These are phyloP conservation scores for Choricystis sp. DNA, from an alignment of 139 green algal species.

Conservation along the genomic window DNA sequence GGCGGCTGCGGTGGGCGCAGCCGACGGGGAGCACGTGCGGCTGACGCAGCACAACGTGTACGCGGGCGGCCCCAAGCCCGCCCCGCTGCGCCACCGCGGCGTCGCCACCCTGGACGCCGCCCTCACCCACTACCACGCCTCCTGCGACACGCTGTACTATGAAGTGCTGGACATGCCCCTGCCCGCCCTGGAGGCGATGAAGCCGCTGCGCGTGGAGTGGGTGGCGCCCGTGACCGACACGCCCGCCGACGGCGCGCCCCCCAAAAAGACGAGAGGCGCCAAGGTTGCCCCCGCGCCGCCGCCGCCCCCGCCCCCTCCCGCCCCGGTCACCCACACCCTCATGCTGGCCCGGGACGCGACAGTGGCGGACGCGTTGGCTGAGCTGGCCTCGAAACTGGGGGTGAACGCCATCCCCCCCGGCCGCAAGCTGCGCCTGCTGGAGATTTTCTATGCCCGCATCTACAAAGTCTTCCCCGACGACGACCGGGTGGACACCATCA, in stretches of 20 bases:
- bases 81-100: conserved; percentile 36
- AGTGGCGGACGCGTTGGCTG: conserved; percentile 52
- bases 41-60: conserved; percentile 74
- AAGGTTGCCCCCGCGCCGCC: not conserved
- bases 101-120: not conserved
- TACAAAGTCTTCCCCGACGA: conserved; percentile 51
- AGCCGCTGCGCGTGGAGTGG: conserved; percentile 36
- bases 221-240: not conserved
- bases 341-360: conserved; percentile 42
- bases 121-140: not conserved
- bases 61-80: conserved; percentile 21
- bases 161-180: conserved; percentile 90
- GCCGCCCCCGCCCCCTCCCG: conserved; percentile 32
- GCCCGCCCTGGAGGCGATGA: conserved; percentile 57
- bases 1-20: conserved; percentile 25
- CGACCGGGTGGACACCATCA: conserved; percentile 43
- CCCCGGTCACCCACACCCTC: conserved; percentile 57
- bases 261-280: not conserved
- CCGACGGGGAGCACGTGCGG: conserved; percentile 15
- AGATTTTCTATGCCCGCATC: conserved; percentile 58
- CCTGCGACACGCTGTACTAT: conserved; percentile 67
- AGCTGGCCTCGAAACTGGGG: conserved; percentile 32
- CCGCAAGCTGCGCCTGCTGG: conserved; percentile 59
- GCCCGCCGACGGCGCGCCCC: not conserved
- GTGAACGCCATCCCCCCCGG: not conserved